Conservation (phyloP, 305 asterid genomes). For the Fraxinus sp. region DNA sequence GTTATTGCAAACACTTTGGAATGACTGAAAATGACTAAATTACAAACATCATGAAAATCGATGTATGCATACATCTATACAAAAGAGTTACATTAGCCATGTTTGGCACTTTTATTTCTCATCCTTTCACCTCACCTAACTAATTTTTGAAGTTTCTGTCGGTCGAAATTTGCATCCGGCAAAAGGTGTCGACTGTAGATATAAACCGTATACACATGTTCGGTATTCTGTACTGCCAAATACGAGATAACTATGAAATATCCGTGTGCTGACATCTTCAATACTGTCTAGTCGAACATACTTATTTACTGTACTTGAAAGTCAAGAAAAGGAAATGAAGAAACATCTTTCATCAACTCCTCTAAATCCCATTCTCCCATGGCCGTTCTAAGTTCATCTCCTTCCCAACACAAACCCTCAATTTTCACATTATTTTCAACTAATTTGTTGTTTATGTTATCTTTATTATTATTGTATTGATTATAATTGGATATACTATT, state of each 20-base stretch:
- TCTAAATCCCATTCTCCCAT: constrained; percentile 63
- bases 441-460: constrained; percentile 19
- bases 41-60: not conserved
- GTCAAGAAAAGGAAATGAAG: constrained; percentile 55
- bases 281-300: not conserved
- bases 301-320: constrained; percentile 38
- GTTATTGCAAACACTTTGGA: not conserved
- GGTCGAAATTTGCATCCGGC: not conserved
- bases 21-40: not conserved
- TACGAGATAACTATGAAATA: not conserved
- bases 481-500: not conserved
- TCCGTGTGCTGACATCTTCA: not conserved
- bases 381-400: constrained; percentile 36
- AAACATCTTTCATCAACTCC: constrained; percentile 62
- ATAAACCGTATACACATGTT: not conserved
- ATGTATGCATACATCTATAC: not conserved
- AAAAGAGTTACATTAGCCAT: not conserved
- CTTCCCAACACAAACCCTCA: constrained; percentile 50
- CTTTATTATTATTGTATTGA: constrained; percentile 3
- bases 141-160: not conserved
- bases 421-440: constrained; percentile 41
- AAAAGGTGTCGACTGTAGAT: not conserved
- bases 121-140: not conserved
- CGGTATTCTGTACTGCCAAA: not conserved
- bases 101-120: not conserved